phyloP scores from a whole-genome alignment of 108 stramenopile genomes.

The Skeletonema marinoi region DNA sequence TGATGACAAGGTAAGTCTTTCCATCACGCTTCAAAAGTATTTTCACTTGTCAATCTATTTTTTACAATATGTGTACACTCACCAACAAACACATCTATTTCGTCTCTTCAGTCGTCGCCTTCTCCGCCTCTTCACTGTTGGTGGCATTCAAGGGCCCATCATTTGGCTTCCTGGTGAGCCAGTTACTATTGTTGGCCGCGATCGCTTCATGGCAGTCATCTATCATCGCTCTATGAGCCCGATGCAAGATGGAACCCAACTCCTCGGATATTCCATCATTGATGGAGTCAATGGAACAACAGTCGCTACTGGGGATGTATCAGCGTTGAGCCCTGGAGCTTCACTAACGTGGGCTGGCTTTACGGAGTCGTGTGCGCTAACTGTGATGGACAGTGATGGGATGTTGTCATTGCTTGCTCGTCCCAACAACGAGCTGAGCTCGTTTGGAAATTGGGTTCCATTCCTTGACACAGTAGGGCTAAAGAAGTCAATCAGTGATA shows the following conservation, averaged over 20 bases:
- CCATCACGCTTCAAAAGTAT: neutral
- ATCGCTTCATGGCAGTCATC: conserved; percentile 68
- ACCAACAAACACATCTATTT: conserved; percentile 2
- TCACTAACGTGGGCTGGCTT: conserved; percentile 83
- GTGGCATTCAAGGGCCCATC: conserved; percentile 72
- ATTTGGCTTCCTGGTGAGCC: conserved; percentile 81
- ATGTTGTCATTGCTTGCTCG: conserved; percentile 80
- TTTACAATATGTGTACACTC: neutral
- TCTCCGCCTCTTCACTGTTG: conserved; percentile 73
- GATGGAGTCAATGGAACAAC: conserved; percentile 60
- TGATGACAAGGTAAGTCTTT: conserved; percentile 57
- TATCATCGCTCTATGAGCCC: conserved; percentile 65
- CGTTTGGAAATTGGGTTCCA: conserved; percentile 68
- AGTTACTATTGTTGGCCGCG: conserved; percentile 79
- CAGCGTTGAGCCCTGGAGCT: conserved; percentile 63
- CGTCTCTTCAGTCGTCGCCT: conserved; percentile 60
- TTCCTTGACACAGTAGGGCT: conserved; percentile 81
- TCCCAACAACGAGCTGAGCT: neutral
- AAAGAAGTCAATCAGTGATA: conserved; percentile 75
- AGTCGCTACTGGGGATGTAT: conserved; percentile 59
- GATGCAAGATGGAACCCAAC: conserved; percentile 76
- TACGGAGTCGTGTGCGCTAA: conserved; percentile 65
- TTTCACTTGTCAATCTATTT: neutral
- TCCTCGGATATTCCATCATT: conserved; percentile 72
- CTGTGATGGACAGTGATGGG: conserved; percentile 80